These are phyloP conservation scores for Dendrostoma leiphaemia DNA, from an alignment of 2,329 filamentous ascomycete species.

Conservation along the genomic window DNA sequence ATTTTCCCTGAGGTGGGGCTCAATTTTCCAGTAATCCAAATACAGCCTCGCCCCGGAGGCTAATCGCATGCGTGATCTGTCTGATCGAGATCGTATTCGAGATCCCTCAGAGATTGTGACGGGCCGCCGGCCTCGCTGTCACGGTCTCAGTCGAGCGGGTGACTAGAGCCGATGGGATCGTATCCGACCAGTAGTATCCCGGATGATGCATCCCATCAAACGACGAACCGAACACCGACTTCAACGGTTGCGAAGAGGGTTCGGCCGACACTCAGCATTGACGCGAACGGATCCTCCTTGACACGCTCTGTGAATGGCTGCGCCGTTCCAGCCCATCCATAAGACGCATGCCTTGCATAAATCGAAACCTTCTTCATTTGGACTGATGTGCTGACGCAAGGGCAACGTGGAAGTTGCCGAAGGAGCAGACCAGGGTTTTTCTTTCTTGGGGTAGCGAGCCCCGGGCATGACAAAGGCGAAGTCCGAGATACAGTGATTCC, in stretches of 20 bases:
- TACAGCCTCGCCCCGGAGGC: conserved; percentile 4
- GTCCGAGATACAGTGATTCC: neutral
- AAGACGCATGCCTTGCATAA: neutral
- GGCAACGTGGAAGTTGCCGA: neutral
- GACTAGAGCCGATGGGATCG: neutral
- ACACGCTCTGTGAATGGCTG: too few relatives aligned
- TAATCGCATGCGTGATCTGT: conserved; percentile 7
- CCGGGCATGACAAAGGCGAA: neutral
- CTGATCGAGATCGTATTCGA: conserved; percentile 17
- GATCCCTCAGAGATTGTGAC: conserved; percentile 17
- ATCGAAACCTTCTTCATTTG: neutral
- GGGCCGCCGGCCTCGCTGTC: neutral
- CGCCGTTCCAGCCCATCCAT: too few relatives aligned
- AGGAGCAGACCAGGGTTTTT: too few relatives aligned
- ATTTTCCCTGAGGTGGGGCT: neutral
- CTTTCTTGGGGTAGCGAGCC: neutral
- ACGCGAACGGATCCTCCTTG: neutral
- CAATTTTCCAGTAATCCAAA: conserved; percentile 6
- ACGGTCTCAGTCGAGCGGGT: neutral
- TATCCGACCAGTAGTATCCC: neutral
- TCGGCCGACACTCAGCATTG: neutral
- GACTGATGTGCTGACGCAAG: neutral
- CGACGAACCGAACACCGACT: too few relatives aligned
- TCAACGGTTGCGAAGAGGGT: too few relatives aligned
- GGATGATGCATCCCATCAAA: neutral